These are phyloP conservation scores for Aurifilum marmelostoma DNA, from an alignment of 2,329 filamentous ascomycete genomes.

Conservation along the genomic window DNA sequence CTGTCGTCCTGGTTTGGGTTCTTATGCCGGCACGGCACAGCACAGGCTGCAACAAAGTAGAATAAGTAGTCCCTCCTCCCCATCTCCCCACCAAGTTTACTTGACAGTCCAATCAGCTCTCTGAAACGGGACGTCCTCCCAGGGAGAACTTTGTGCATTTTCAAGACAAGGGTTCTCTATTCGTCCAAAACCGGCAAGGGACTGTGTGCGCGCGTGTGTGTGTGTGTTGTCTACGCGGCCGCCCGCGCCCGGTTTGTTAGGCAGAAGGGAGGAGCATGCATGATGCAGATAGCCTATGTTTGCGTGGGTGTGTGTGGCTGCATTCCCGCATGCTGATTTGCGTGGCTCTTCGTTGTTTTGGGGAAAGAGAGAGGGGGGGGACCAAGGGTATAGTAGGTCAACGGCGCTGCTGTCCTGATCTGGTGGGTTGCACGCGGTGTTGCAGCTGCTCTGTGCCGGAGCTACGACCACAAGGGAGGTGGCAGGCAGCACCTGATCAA, in stretches of 20 bases:
- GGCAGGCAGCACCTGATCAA: background rate
- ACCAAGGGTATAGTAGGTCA: background rate
- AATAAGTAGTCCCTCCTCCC: background rate
- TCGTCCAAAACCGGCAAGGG: background rate
- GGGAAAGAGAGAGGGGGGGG: too few species aligned
- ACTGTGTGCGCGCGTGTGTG: background rate
- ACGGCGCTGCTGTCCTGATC: background rate
- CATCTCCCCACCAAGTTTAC: background rate
- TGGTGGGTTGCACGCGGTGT: background rate
- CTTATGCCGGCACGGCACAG: background rate
- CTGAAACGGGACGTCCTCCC: background rate
- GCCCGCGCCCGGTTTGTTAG: slow-evolving; percentile 4
- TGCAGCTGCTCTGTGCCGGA: background rate
- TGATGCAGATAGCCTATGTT: slow-evolving; percentile 1
- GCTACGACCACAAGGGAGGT: background rate
- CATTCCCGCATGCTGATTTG: background rate
- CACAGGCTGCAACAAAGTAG: background rate
- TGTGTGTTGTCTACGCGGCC: too few species aligned
- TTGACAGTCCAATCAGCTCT: background rate
- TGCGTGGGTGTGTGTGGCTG: background rate
- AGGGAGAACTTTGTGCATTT: background rate
- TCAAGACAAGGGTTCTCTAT: background rate
- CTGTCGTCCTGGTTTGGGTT: background rate
- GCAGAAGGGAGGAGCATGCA: background rate
- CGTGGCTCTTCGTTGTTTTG: background rate